Percentiles rank a stretch among this genome's conserved stretches.
Conservation (phyloP, 163 green algal species). For the Prototheca cutis region DNA sequence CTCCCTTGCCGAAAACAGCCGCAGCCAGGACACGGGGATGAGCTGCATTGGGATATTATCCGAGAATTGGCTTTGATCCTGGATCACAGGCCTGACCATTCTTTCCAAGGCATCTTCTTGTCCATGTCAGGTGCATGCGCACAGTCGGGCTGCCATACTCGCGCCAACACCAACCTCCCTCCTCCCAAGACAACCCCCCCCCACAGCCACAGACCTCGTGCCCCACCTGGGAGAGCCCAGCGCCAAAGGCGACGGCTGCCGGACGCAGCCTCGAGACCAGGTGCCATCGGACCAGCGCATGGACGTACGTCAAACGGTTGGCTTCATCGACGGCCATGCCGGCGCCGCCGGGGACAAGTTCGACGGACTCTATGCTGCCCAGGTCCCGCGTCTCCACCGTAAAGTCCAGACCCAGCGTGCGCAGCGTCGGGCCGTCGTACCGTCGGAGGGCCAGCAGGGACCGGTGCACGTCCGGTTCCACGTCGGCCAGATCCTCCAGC, state of each 20-base stretch:
- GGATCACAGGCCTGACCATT: no score
- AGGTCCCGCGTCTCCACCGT: constrained; percentile 15
- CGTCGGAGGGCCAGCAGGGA: constrained; percentile 39
- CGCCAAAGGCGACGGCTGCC: constrained; percentile 43
- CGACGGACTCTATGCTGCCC: constrained; percentile 3
- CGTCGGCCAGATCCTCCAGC: constrained; percentile 67
- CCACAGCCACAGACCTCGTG: neutral
- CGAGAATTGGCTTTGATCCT: neutral
- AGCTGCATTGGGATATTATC: neutral
- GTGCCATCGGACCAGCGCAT: constrained; percentile 71
- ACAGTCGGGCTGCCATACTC: neutral
- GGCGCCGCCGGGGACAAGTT: constrained; percentile 60
- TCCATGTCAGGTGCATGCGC: no score
- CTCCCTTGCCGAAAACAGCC: constrained; percentile 57
- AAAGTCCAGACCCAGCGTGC: constrained; percentile 65
- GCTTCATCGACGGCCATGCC: constrained; percentile 58
- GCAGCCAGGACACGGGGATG: constrained; percentile 28
- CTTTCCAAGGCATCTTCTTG: no score
- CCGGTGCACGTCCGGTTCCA: constrained; percentile 70
- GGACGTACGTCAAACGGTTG: constrained; percentile 69
- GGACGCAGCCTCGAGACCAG: constrained; percentile 57
- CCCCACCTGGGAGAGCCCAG: constrained; percentile 30
- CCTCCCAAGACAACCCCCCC: neutral
- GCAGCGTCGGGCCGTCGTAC: constrained; percentile 37
- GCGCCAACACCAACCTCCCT: no score